Percentiles rank a stretch among this genome's conserved stretches.
Conservation (phyloP, 148 eudicot genomes). For the Silene latifolia region DNA sequence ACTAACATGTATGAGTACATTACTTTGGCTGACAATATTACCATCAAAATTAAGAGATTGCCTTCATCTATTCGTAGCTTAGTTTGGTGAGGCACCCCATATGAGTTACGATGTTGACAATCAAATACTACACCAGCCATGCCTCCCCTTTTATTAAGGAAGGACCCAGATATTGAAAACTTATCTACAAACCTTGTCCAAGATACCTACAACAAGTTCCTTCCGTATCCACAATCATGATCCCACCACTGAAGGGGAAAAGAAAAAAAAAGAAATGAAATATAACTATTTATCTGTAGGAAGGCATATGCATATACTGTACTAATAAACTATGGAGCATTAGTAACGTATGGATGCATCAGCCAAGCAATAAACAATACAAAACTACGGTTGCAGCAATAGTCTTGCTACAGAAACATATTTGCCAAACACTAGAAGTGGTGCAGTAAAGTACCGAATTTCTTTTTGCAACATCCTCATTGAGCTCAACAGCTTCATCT, state of each 20-base stretch:
- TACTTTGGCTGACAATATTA: neutral
- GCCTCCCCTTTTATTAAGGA: neutral
- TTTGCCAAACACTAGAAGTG: neutral
- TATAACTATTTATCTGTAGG: neutral
- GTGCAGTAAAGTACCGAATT: slow-evolving; percentile 51
- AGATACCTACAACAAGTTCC: neutral
- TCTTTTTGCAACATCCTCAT: slow-evolving; percentile 33
- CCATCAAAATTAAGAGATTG: neutral
- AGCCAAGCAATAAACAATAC: neutral
- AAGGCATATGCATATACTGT: neutral
- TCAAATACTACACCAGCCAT: too few species aligned
- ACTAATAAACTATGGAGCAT: neutral
- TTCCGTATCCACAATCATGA: neutral
- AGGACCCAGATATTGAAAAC: neutral
- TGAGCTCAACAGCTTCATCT: slow-evolving; percentile 26
- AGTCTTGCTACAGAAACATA: neutral
- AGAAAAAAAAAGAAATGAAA: too few species aligned
- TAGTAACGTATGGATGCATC: neutral
- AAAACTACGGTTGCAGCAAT: neutral
- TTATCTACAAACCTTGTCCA: neutral
- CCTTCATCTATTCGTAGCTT: neutral
- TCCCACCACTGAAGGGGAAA: neutral
- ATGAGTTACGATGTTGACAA: too few species aligned
- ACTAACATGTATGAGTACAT: too few species aligned
- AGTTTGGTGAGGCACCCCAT: too few species aligned